Evolutionary conservation across 495 filamentous ascomycete genomes (phyloP).

Genomic region (Pyrenopolyporus hunteri): DNA sequence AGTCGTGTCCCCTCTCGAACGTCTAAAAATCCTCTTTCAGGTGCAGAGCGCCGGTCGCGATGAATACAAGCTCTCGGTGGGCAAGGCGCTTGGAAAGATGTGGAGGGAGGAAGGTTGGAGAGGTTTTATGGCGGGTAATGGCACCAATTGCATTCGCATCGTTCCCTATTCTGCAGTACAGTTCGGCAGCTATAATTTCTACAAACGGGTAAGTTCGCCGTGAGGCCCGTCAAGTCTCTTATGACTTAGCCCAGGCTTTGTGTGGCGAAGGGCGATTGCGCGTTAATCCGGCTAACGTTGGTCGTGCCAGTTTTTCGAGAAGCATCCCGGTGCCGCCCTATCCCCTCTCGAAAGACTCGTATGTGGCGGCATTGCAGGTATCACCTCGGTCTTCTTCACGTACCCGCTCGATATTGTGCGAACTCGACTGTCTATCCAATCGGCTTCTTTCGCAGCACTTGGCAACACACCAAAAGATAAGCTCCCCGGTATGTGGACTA

Average conservation of each 20-base stretch:
- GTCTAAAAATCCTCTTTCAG: conserved; percentile 96
- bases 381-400: conserved; percentile 83
- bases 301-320: conserved; percentile 71
- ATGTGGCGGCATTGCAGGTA: conserved; percentile 87
- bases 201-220: conserved; percentile 79
- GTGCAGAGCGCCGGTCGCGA: conserved; percentile 88
- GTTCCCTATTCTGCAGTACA: conserved; percentile 98
- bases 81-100: conserved; percentile 90
- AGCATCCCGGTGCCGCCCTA: conserved; percentile 69
- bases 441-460: conserved; percentile 87
- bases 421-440: conserved; percentile 93
- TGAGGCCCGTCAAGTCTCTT: background rate
- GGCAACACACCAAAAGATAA: conserved; percentile 60
- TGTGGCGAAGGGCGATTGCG: background rate
- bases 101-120: conserved; percentile 95
- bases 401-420: conserved; percentile 95
- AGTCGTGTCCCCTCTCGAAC: conserved; percentile 93
- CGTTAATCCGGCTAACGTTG: conserved; percentile 14
- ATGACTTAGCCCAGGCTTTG: background rate
- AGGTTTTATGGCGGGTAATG: conserved; percentile 96
- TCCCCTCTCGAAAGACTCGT: conserved; percentile 72
- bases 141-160: conserved; percentile 97
- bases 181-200: conserved; percentile 97
- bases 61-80: conserved; percentile 90
- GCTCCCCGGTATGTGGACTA: conserved; percentile 92